phyloP scores from a whole-genome alignment of 2,329 filamentous ascomycete species.

The Hypomyces rosellus region DNA sequence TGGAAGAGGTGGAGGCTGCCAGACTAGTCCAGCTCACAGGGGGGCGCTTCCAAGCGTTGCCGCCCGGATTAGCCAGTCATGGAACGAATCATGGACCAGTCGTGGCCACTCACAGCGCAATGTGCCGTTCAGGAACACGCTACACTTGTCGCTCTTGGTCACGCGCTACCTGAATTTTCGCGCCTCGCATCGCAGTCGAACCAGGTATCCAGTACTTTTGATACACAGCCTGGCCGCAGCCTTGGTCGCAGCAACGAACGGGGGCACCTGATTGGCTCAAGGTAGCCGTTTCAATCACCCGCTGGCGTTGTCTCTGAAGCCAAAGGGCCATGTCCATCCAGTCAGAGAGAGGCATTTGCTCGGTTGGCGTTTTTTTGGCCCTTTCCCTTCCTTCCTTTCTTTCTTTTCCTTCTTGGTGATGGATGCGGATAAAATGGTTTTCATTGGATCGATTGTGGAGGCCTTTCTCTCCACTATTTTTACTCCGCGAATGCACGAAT shows the following conservation, averaged over 20 bases:
- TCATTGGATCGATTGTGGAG: no score
- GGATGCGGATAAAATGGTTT: no score
- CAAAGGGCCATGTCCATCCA: no score
- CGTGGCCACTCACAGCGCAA: neutral
- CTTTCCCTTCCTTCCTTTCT: no score
- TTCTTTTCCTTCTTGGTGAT: no score
- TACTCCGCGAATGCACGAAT: no score
- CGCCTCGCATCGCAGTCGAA: neutral
- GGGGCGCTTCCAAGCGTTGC: neutral
- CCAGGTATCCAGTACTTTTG: neutral
- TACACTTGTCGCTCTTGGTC: neutral
- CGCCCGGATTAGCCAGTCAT: neutral
- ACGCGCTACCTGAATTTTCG: neutral
- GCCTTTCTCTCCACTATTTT: no score
- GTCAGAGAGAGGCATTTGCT: no score
- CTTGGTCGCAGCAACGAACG: no score
- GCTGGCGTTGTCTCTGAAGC: no score
- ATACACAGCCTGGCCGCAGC: neutral
- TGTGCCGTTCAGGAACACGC: neutral
- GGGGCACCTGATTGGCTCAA: slow-evolving; percentile 3
- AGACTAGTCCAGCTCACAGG: neutral
- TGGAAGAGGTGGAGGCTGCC: neutral
- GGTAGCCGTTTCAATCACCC: no score
- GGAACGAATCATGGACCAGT: neutral
- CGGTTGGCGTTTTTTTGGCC: no score